Conservation (phyloP, 1,284 basidiomycete genomes). For the Ganoderma multipileum region DNA sequence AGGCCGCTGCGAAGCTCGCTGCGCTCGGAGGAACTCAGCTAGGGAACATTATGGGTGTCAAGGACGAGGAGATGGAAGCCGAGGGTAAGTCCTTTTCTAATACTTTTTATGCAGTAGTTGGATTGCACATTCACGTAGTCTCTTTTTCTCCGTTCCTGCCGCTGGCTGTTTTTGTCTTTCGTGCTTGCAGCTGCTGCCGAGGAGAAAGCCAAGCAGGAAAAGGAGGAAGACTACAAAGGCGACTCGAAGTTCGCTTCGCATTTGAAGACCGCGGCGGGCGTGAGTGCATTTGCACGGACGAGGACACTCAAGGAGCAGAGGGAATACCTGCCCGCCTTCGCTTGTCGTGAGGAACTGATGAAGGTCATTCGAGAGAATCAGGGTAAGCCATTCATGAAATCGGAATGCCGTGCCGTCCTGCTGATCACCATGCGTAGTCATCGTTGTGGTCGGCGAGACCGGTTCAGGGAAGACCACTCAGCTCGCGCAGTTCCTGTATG, state of each 20-base stretch:
- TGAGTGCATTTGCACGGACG: conserved; percentile 83
- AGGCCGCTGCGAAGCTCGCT: conserved; percentile 95
- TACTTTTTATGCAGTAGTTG: conserved; percentile 41
- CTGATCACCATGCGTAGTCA: conserved; percentile 56
- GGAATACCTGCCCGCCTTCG: conserved; percentile 98
- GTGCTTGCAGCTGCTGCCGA: conserved; percentile 65
- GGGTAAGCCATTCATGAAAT: conserved; percentile 54
- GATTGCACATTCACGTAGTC: conserved; percentile 81
- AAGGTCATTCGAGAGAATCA: conserved; percentile 94
- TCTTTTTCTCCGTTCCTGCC: conserved; percentile 24
- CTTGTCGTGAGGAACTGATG: conserved; percentile 94
- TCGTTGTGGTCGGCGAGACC: conserved; percentile 95
- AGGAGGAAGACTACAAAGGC: conserved; percentile 79
- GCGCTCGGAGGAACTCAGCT: conserved; percentile 91
- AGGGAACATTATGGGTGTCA: conserved; percentile 98
- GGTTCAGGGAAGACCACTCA: conserved; percentile 97
- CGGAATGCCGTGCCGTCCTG: not conserved
- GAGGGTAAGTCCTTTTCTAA: conserved; percentile 65
- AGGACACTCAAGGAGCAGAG: conserved; percentile 94
- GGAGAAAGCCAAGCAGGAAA: conserved; percentile 43
- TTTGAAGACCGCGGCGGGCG: conserved; percentile 80
- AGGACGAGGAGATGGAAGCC: conserved; percentile 90
- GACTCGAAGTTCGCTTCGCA: conserved; percentile 97
- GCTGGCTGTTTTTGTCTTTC: conserved; percentile 28
- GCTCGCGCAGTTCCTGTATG: conserved; percentile 90